Evolutionary conservation across 306 rosid genomes (phyloP).

Genomic region (Rosa persica): DNA sequence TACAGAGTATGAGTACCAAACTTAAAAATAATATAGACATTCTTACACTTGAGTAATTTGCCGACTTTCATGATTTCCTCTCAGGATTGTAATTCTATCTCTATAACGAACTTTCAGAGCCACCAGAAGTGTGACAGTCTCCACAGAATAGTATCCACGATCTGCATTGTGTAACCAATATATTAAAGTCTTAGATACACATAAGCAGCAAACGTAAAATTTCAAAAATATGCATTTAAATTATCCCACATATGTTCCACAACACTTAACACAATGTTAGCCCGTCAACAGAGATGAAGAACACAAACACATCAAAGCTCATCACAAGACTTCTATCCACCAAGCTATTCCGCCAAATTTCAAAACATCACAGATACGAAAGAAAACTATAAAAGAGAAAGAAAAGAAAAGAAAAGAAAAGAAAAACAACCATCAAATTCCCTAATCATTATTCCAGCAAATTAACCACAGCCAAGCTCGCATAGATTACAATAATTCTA

Average conservation of each 20-base stretch:
- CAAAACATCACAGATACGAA: not conserved
- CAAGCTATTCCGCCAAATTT: not conserved
- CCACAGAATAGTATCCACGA: slow-evolving; percentile 81
- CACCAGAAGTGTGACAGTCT: slow-evolving; percentile 94
- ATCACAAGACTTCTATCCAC: not conserved
- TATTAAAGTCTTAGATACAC: slow-evolving; percentile 15
- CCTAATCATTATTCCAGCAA: not conserved
- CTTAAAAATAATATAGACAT: not conserved
- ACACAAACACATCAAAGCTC: not conserved
- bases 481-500: not conserved
- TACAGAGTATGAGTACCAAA: not conserved
- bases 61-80: slow-evolving; percentile 98
- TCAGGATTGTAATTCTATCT: slow-evolving; percentile 96
- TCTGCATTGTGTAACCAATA: slow-evolving; percentile 41
- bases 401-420: not conserved
- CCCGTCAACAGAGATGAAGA: not conserved
- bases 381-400: too few species aligned
- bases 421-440: not conserved
- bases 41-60: slow-evolving; percentile 99
- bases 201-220: slow-evolving; percentile 13
- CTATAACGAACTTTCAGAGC: slow-evolving; percentile 96
- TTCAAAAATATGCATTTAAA: not conserved
- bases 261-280: not conserved
- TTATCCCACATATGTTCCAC: not conserved
- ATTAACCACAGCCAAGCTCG: not conserved